Percentiles rank a stretch among this genome's conserved stretches.
Conservation (phyloP, 768 basidiomycete genomes). For the Mycena latifolia region DNA sequence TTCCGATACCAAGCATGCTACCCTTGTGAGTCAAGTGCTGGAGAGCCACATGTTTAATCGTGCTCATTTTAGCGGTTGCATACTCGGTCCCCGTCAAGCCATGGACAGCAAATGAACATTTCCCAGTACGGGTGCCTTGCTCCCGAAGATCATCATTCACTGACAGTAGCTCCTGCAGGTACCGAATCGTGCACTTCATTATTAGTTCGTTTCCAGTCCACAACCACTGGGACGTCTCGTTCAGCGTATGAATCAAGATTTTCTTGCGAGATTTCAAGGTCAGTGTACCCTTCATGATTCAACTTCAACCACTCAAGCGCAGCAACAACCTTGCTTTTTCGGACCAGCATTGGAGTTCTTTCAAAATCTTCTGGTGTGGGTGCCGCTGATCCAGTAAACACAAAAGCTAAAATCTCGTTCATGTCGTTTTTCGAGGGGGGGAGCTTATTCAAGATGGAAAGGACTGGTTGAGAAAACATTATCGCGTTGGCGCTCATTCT, state of each 20-base stretch:
- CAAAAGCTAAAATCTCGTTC: conserved; percentile 36
- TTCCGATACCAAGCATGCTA: conserved; percentile 39
- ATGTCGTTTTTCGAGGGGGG: conserved; percentile 45
- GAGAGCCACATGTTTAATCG: conserved; percentile 39
- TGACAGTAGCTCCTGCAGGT: neutral
- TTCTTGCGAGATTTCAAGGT: conserved; percentile 24
- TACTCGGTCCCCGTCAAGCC: conserved; percentile 45
- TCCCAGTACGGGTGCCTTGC: conserved; percentile 38
- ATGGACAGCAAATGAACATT: conserved; percentile 53
- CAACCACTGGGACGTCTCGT: conserved; percentile 20
- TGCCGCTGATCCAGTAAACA: neutral
- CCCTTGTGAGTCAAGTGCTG: conserved; percentile 35
- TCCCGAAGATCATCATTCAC: conserved; percentile 26
- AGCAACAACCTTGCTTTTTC: conserved; percentile 19
- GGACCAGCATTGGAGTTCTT: conserved; percentile 31
- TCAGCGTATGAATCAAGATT: conserved; percentile 17
- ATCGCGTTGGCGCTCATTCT: conserved; percentile 48
- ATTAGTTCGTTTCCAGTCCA: conserved; percentile 22
- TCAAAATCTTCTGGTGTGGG: conserved; percentile 11
- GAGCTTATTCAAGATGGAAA: conserved; percentile 42
- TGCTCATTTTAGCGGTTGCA: conserved; percentile 24
- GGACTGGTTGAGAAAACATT: conserved; percentile 42
- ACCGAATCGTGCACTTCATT: neutral
- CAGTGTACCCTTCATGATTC: conserved; percentile 29
- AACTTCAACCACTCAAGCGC: conserved; percentile 31